Evolutionary conservation across 768 basidiomycete species (phyloP).

Genomic region (Pisolithus sp.): DNA sequence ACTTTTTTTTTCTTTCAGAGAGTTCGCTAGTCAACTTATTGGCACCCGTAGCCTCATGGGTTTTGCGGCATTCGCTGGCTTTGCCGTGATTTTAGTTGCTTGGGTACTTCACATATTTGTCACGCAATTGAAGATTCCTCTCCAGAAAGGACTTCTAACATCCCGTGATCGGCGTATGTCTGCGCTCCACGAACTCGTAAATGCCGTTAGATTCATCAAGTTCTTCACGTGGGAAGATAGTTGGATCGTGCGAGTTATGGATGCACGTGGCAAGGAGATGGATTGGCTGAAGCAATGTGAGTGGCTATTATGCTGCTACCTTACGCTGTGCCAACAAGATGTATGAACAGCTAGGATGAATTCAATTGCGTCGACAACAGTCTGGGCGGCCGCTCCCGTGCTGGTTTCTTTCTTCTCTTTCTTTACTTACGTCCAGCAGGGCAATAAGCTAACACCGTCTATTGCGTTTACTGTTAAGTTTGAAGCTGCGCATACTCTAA

Average conservation of each 20-base stretch:
- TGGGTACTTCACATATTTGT: constrained; percentile 37
- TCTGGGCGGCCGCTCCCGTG: constrained; percentile 47
- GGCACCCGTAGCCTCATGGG: constrained; percentile 34
- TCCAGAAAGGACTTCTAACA: constrained; percentile 27
- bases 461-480: constrained; percentile 48
- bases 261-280: constrained; percentile 62
- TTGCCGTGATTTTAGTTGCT: constrained; percentile 33
- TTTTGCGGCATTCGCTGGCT: constrained; percentile 40
- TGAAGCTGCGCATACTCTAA: background rate
- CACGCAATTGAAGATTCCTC: constrained; percentile 32
- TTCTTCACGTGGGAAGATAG: constrained; percentile 38
- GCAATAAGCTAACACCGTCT: constrained; percentile 45
- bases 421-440: constrained; percentile 38
- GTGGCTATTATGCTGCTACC: background rate
- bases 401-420: constrained; percentile 45
- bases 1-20: background rate
- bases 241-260: constrained; percentile 36
- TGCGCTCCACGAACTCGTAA: constrained; percentile 40
- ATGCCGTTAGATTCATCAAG: constrained; percentile 36
- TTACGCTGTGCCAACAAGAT: background rate
- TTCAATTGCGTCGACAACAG: constrained; percentile 35
- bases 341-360: constrained; percentile 32
- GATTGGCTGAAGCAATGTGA: constrained; percentile 69
- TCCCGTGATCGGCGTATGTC: constrained; percentile 39
- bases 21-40: background rate